Conservation (phyloP, 179 eudicot species). For the Heliamphora pulchella region DNA sequence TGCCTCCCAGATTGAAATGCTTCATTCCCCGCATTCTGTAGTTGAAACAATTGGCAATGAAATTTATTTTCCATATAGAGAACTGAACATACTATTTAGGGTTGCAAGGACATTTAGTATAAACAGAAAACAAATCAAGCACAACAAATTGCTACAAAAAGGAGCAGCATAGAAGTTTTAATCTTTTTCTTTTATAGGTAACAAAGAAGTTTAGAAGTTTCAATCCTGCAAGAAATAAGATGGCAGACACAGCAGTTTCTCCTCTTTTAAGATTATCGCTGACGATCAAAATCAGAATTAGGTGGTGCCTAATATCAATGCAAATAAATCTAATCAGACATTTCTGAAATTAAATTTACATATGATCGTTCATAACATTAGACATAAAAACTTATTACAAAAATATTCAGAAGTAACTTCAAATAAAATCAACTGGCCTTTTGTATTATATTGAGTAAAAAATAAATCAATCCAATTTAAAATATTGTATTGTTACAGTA, state of each 20-base stretch:
- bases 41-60: constrained; percentile 12
- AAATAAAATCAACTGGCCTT: neutral
- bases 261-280: neutral
- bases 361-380: neutral
- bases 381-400: too few species aligned
- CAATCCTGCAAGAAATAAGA: neutral
- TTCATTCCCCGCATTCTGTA: constrained; percentile 80
- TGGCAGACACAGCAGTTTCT: neutral
- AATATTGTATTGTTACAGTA: neutral
- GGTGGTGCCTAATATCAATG: neutral
- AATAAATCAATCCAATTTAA: neutral
- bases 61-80: neutral
- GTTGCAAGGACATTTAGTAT: neutral
- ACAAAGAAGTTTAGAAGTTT: neutral
- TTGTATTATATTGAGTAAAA: neutral
- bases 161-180: neutral
- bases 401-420: neutral
- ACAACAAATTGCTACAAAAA: neutral
- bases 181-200: neutral
- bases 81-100: neutral
- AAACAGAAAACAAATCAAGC: neutral
- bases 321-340: neutral
- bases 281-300: neutral
- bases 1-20: constrained; percentile 71
- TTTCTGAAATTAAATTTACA: neutral